Conservation (phyloP, 1,284 basidiomycete genomes). For the Chalciporus sp. region DNA sequence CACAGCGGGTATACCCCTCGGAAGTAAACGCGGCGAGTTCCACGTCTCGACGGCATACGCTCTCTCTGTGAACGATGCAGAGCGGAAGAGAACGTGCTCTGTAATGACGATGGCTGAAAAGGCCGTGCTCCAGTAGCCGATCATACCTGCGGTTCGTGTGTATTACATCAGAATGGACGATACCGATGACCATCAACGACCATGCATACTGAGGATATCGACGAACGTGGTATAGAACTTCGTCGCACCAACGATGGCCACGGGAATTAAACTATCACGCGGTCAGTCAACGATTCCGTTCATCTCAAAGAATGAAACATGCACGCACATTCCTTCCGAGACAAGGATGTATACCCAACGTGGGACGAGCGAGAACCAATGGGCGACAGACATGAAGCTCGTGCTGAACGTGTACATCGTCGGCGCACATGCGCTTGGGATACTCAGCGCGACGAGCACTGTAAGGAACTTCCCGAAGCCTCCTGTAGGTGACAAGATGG, state of each 20-base stretch:
- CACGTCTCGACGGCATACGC: slow-evolving; percentile 26
- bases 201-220: slow-evolving; percentile 50
- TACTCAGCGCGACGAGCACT: slow-evolving; percentile 47
- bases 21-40: slow-evolving; percentile 27
- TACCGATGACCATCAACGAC: neutral
- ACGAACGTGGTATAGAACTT: slow-evolving; percentile 59
- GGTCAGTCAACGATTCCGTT: neutral
- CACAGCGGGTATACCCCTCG: slow-evolving; percentile 40
- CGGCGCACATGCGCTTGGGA: slow-evolving; percentile 64
- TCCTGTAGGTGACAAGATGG: slow-evolving; percentile 50
- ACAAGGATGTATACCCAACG: slow-evolving; percentile 73
- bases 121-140: slow-evolving; percentile 64
- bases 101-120: slow-evolving; percentile 55
- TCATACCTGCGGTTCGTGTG: slow-evolving; percentile 39
- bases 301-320: neutral
- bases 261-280: slow-evolving; percentile 50
- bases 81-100: slow-evolving; percentile 62
- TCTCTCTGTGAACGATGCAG: slow-evolving; percentile 32
- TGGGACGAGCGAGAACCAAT: slow-evolving; percentile 55
- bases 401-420: slow-evolving; percentile 79
- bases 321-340: slow-evolving; percentile 68
- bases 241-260: slow-evolving; percentile 62
- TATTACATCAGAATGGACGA: neutral
- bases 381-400: slow-evolving; percentile 67
- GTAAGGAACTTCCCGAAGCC: slow-evolving; percentile 61